These are phyloP conservation scores for Cunninghamia lanceolata DNA, from an alignment of 75 land plant genomes.

Conservation along the genomic window DNA sequence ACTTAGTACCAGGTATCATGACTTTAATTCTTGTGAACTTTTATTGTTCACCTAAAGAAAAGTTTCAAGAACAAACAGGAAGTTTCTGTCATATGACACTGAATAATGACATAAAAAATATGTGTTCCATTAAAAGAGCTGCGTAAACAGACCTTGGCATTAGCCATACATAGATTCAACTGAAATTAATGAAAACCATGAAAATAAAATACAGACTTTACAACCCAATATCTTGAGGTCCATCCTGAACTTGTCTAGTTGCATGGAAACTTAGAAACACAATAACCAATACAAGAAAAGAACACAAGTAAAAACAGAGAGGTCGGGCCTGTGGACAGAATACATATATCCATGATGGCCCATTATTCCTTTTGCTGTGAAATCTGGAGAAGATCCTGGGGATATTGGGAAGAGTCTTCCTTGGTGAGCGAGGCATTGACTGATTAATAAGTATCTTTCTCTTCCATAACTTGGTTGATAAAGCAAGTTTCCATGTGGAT, in stretches of 20 bases:
- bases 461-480: background rate
- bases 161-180: background rate
- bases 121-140: background rate
- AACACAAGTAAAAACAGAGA: background rate
- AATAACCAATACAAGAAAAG: background rate
- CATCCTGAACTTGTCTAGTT: background rate
- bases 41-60: background rate
- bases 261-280: background rate
- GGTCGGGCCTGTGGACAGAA: background rate
- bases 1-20: background rate
- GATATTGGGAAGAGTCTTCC: background rate
- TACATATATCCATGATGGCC: background rate
- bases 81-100: background rate
- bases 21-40: background rate
- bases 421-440: background rate
- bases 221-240: background rate
- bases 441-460: background rate
- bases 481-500: background rate
- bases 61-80: background rate
- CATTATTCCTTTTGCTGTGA: background rate
- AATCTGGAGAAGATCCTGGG: background rate
- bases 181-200: background rate
- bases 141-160: background rate
- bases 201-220: background rate
- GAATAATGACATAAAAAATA: background rate